Evolutionary conservation across 2,329 filamentous ascomycete species (phyloP).

Genomic region (Exutisphaerella laricina): DNA sequence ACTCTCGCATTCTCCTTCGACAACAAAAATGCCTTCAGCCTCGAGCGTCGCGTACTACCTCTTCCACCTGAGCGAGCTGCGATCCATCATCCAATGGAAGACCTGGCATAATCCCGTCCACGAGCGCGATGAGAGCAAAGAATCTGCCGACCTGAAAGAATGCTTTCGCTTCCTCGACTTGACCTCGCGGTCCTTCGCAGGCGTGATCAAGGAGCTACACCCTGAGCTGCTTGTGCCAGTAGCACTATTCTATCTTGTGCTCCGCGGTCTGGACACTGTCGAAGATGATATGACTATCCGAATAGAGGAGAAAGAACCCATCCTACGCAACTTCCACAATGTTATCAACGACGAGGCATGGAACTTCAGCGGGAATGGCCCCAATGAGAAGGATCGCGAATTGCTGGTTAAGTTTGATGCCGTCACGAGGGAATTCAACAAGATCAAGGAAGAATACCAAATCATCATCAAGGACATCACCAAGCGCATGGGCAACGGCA

Average conservation of each 20-base stretch:
- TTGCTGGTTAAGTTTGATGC: slow-evolving; percentile 88
- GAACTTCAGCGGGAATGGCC: slow-evolving; percentile 80
- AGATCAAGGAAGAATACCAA: slow-evolving; percentile 77
- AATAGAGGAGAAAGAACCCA: slow-evolving; percentile 72
- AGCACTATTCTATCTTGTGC: slow-evolving; percentile 83
- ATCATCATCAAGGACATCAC: slow-evolving; percentile 90
- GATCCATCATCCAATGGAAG: slow-evolving; percentile 51
- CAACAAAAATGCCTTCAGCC: slow-evolving; percentile 30
- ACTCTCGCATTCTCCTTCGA: slow-evolving; percentile 4
- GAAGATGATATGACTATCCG: slow-evolving; percentile 97
- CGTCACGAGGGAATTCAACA: slow-evolving; percentile 79
- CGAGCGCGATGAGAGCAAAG: slow-evolving; percentile 68
- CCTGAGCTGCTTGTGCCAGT: slow-evolving; percentile 88
- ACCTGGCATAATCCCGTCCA: slow-evolving; percentile 95
- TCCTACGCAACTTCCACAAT: slow-evolving; percentile 76
- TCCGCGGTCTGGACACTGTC: slow-evolving; percentile 93
- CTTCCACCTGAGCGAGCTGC: slow-evolving; percentile 33
- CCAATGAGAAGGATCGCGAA: slow-evolving; percentile 89
- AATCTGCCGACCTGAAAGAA: slow-evolving; percentile 65
- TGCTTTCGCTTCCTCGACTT: slow-evolving; percentile 82
- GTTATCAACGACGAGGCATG: slow-evolving; percentile 78
- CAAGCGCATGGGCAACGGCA: slow-evolving; percentile 92
- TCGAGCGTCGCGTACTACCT: slow-evolving; percentile 32
- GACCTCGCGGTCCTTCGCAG: slow-evolving; percentile 88
- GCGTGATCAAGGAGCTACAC: slow-evolving; percentile 93